A percentile compares a stretch with the other conserved stretches of the same genome.
These are phyloP conservation scores for Plenodomus lindquistii DNA, from an alignment of 2,329 filamentous ascomycete genomes.

Conservation along the genomic window DNA sequence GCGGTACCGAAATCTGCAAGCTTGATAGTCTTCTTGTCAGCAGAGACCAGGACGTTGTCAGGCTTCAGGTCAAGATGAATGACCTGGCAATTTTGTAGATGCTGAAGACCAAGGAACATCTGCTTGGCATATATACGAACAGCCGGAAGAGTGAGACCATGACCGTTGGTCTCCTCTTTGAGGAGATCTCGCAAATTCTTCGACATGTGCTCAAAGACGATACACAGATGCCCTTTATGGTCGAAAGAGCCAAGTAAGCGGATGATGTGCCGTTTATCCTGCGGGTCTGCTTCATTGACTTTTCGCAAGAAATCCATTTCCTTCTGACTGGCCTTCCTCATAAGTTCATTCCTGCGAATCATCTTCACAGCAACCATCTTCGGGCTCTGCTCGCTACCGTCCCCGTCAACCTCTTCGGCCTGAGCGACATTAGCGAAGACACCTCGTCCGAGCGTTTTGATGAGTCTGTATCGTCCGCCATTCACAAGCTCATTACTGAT, in stretches of 20 bases:
- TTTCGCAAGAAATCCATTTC: conserved; percentile 93
- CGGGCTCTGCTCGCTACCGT: conserved; percentile 45
- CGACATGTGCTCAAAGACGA: conserved; percentile 91
- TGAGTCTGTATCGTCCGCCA: conserved; percentile 82
- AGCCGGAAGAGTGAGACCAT: conserved; percentile 86
- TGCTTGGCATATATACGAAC: conserved; percentile 90
- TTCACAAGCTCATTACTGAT: conserved; percentile 89
- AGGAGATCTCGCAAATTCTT: conserved; percentile 87
- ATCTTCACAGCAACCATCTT: conserved; percentile 95
- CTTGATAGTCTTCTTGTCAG: conserved; percentile 71
- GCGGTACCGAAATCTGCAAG: conserved; percentile 98
- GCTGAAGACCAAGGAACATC: conserved; percentile 85
- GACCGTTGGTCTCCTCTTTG: conserved; percentile 80
- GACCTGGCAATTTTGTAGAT: conserved; percentile 90
- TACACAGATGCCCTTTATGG: conserved; percentile 92
- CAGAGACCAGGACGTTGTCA: conserved; percentile 83
- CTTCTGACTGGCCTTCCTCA: conserved; percentile 89
- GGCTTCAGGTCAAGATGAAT: conserved; percentile 96
- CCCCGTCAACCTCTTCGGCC: conserved; percentile 54
- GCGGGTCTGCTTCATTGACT: conserved; percentile 80
- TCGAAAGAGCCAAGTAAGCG: conserved; percentile 86
- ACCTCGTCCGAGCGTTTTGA: conserved; percentile 84
- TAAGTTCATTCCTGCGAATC: conserved; percentile 92
- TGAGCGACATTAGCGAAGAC: conserved; percentile 97
- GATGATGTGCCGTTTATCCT: conserved; percentile 90